A percentile compares a stretch with the other conserved stretches of the same genome.
Evolutionary conservation across 352 stramenopile species (phyloP).

Genomic region (Globisporangium uncinulatum): DNA sequence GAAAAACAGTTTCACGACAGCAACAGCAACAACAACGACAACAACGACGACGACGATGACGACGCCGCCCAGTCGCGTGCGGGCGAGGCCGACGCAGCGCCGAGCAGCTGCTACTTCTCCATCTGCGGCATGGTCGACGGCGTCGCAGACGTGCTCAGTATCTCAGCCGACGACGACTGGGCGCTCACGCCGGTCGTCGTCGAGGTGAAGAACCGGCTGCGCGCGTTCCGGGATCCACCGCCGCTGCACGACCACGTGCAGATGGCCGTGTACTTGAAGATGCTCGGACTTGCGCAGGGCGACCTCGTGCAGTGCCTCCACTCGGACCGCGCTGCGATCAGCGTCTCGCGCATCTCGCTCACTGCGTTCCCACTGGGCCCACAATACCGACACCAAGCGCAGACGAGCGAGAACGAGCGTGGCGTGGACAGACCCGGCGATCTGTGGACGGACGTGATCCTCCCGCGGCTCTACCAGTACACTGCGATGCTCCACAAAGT

Average conservation of each 20-base stretch:
- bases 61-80: not conserved
- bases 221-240: conserved; percentile 44
- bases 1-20: not conserved
- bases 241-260: conserved; percentile 75
- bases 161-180: conserved; percentile 56
- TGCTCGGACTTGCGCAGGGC: conserved; percentile 48
- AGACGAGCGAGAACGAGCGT: not conserved
- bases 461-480: conserved; percentile 58
- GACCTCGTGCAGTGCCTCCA: conserved; percentile 74
- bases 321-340: conserved; percentile 32
- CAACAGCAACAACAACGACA: not conserved
- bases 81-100: not conserved
- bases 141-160: conserved; percentile 48
- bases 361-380: conserved; percentile 29
- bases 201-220: conserved; percentile 76
- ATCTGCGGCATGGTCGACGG: conserved; percentile 84
- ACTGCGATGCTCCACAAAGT: conserved; percentile 40
- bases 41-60: conserved; percentile 7
- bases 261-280: conserved; percentile 81
- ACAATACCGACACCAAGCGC: not conserved
- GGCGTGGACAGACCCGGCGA: conserved; percentile 10
- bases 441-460: conserved; percentile 56
- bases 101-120: conserved; percentile 37
- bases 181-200: conserved; percentile 52
- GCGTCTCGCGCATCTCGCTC: conserved; percentile 48